Conservation (phyloP, 805 yeast species). For the Kazachstania africana region DNA sequence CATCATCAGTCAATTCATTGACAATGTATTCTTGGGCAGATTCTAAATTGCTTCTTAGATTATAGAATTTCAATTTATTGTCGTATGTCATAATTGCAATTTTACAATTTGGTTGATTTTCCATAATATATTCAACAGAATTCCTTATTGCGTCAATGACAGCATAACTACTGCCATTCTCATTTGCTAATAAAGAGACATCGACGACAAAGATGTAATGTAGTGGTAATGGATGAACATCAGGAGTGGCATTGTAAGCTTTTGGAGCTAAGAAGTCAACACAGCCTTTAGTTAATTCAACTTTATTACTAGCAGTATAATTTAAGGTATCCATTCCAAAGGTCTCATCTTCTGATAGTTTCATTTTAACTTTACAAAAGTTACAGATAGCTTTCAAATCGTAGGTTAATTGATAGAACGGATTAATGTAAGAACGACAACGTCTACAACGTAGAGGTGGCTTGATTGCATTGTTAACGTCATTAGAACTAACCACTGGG, state of each 20-base stretch:
- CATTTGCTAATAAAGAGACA: slow-evolving; percentile 48
- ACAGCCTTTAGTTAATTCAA: slow-evolving; percentile 67
- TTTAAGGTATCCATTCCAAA: slow-evolving; percentile 47
- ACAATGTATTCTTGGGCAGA: slow-evolving; percentile 49
- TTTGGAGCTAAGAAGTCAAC: slow-evolving; percentile 75
- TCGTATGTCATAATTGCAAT: slow-evolving; percentile 72
- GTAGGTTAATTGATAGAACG: slow-evolving; percentile 54
- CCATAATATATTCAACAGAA: slow-evolving; percentile 29
- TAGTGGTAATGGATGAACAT: slow-evolving; percentile 34
- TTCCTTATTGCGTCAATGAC: slow-evolving; percentile 61
- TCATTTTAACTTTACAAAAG: slow-evolving; percentile 69
- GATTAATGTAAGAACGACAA: slow-evolving; percentile 84
- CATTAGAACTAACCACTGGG: slow-evolving; percentile 35
- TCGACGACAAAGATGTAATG: slow-evolving; percentile 69
- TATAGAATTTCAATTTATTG: slow-evolving; percentile 57
- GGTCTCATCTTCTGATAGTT: slow-evolving; percentile 51
- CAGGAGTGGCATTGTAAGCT: slow-evolving; percentile 46
- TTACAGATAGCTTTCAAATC: slow-evolving; percentile 68
- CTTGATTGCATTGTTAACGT: slow-evolving; percentile 28
- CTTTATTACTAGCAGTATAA: slow-evolving; percentile 35
- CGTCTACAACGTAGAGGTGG: slow-evolving; percentile 76
- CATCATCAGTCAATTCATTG: slow-evolving; percentile 45
- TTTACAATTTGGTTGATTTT: slow-evolving; percentile 32
- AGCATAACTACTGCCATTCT: slow-evolving; percentile 40
- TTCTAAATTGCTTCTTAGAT: slow-evolving; percentile 45